These are phyloP conservation scores for Volutella citrinella DNA, from an alignment of 2,329 filamentous ascomycete species.

Conservation along the genomic window DNA sequence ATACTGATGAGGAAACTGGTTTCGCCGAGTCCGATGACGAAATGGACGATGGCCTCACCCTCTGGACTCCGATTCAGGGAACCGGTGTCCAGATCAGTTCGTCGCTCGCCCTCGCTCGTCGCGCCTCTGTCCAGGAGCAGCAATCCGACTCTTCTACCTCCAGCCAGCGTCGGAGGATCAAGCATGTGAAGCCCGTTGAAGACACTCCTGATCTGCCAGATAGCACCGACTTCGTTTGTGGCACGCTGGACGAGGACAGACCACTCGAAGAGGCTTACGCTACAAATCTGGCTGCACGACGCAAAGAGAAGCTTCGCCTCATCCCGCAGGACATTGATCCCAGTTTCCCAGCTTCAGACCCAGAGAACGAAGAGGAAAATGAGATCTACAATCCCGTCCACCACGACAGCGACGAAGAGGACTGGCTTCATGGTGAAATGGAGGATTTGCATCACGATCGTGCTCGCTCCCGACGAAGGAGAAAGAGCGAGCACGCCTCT, in stretches of 20 bases:
- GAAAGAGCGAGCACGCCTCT: constrained; percentile 48
- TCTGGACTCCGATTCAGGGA: constrained; percentile 51
- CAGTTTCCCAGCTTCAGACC: constrained; percentile 92
- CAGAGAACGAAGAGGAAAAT: constrained; percentile 79
- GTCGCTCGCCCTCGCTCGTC: constrained; percentile 29
- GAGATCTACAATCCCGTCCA: constrained; percentile 56
- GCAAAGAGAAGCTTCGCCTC: constrained; percentile 73
- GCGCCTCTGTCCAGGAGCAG: constrained; percentile 41
- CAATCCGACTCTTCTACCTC: constrained; percentile 62
- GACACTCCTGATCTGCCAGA: constrained; percentile 84
- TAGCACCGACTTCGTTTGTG: constrained; percentile 98
- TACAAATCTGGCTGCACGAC: constrained; percentile 76
- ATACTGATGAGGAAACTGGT: constrained; percentile 69
- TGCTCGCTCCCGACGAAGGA: constrained; percentile 46
- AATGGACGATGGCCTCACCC: constrained; percentile 60
- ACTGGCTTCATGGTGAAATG: constrained; percentile 70
- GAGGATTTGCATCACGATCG: constrained; percentile 63
- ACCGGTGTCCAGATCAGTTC: constrained; percentile 36
- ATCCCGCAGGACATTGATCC: constrained; percentile 98
- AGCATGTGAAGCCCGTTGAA: constrained; percentile 27
- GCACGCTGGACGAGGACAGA: constrained; percentile 92
- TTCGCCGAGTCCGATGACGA: constrained; percentile 67
- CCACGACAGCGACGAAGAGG: constrained; percentile 64
- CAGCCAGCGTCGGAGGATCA: constrained; percentile 34
- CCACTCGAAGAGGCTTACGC: constrained; percentile 93